phyloP scores from a whole-genome alignment of 2,329 filamentous ascomycete species.

The Botrytis porri region DNA sequence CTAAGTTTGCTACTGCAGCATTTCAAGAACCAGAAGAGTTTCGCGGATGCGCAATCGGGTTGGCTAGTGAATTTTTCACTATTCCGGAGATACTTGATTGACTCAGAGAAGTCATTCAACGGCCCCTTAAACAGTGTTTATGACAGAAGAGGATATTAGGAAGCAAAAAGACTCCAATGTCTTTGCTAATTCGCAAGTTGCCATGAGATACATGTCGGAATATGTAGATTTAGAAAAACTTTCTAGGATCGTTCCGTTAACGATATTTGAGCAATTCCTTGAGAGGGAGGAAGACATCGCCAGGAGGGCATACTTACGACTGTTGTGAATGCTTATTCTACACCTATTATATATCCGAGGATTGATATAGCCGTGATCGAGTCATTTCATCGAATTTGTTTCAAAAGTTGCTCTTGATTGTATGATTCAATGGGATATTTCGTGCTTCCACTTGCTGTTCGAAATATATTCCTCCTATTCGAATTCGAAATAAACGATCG shows the following conservation, averaged over 20 bases:
- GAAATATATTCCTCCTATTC: neutral
- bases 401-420: neutral
- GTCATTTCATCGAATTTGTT: neutral
- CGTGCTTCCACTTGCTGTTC: neutral
- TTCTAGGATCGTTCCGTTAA: neutral
- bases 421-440: neutral
- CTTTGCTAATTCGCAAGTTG: slow-evolving; percentile 3
- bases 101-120: neutral
- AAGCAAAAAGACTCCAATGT: neutral
- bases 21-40: neutral
- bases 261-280: neutral
- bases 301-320: neutral
- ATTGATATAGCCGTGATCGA: neutral
- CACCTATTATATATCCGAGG: neutral
- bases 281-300: neutral
- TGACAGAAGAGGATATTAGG: neutral
- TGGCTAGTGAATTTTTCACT: neutral
- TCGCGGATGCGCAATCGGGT: neutral
- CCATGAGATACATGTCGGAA: neutral
- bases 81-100: neutral
- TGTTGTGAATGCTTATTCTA: neutral
- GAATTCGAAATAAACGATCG: neutral
- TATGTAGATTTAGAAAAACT: neutral
- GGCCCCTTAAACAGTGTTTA: neutral
- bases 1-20: neutral